Percentiles rank a stretch among this genome's conserved stretches.
Evolutionary conservation across 805 yeast genomes (phyloP).

Genomic region (Brettanomyces sp.): DNA sequence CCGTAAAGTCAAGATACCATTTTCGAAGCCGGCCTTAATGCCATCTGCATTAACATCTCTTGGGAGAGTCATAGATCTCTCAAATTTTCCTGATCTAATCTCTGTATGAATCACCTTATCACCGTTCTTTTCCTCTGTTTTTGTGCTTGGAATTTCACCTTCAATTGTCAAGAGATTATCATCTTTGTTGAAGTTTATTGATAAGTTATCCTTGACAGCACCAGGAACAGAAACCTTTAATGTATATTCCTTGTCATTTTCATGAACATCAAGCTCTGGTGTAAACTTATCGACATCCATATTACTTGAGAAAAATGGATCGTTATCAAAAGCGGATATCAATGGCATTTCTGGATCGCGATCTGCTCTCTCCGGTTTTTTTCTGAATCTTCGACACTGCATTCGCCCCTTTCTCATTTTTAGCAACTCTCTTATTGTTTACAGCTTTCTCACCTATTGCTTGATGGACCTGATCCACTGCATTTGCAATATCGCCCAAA

Average conservation of each 20-base stretch:
- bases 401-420: background rate
- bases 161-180: constrained; percentile 32
- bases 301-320: constrained; percentile 15
- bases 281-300: background rate
- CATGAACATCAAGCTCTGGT: constrained; percentile 38
- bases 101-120: constrained; percentile 2
- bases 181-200: constrained; percentile 37
- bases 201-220: constrained; percentile 32
- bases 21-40: constrained; percentile 35
- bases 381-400: background rate
- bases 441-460: constrained; percentile 21
- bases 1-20: constrained; percentile 34
- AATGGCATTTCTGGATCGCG: constrained; percentile 9
- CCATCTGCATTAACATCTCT: constrained; percentile 32
- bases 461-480: constrained; percentile 30
- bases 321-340: constrained; percentile 20
- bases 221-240: constrained; percentile 40
- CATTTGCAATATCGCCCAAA: constrained; percentile 33
- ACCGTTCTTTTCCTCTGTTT: background rate
- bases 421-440: background rate
- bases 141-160: constrained; percentile 27
- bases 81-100: constrained; percentile 10
- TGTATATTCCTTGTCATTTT: constrained; percentile 31
- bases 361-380: constrained; percentile 28
- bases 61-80: constrained; percentile 27